Base-by-base conservation (phyloP, 176 grass and related monocot species). In the Carex pumila region DNA sequence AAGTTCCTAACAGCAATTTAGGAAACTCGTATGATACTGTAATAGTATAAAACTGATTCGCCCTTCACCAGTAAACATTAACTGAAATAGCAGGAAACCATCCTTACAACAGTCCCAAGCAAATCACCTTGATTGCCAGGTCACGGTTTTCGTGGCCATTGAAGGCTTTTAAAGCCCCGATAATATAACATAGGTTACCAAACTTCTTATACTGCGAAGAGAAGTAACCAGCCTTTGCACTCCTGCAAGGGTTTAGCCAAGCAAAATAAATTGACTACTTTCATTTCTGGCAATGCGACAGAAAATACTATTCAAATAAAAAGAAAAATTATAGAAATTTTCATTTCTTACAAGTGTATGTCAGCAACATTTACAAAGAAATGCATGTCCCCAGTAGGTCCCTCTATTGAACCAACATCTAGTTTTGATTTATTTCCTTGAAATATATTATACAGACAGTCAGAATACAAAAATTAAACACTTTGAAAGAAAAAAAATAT, bases 351-450 rank as follows among this genome's bases (percentile, higher is more conserved):
- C 95, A 98, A 90, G 90, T 95, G 95, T 36, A 95, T 87, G 81
- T 98, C 92, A 83, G 95, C 92, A 83, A 93, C 95, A 89, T 98
- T 98, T 83, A 98, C 65, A 83, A 98, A 98, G 77, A 91, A 98
- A 86, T 95, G 91, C 53, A 84, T 88, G 9, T 93, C 81, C 82
- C 83, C 85, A 56, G 73, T 90, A 77, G 87, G 86, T 52, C 85
- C 83, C 50, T 89, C 85, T 36, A 95, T 93, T 89, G 88, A 45
- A 32, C 95, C 92, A 83, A 98, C 84, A 86, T 98, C 95, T 86
- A 98, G 50, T 89, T 98, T 98, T 71, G 89, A 91, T 91, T 86
- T 93, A 84, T 73, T 59, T 83, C 95, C 95, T 95, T 87, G 68
- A 86, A 84, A 79, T 81, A 61, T 3, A 55, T 72, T 72, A 45